phyloP scores from a whole-genome alignment of 148 eudicot genomes.

The Rhododendron mucronatum region DNA sequence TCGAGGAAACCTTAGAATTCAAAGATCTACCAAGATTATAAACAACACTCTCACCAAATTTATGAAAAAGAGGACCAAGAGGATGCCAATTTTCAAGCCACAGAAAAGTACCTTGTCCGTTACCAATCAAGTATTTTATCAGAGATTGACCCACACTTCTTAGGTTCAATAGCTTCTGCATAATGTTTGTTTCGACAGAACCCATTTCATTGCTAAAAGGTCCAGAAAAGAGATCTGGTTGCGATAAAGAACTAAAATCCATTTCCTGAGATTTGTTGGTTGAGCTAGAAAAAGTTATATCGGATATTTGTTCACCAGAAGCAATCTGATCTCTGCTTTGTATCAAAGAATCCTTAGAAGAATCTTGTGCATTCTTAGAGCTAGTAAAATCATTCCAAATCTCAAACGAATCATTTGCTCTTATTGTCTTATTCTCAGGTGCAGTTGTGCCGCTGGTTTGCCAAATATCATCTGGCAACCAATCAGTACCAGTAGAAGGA shows the following conservation, averaged over 20 bases:
- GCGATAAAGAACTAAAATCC: conserved; percentile 34
- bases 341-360: conserved; percentile 31
- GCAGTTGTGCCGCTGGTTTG: conserved; percentile 17
- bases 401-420: conserved; percentile 34
- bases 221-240: conserved; percentile 35
- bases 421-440: conserved; percentile 16
- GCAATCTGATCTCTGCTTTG: conserved; percentile 7
- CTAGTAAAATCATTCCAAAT: conserved; percentile 48
- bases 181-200: conserved; percentile 20
- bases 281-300: conserved; percentile 27
- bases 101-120: too few species aligned
- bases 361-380: conserved; percentile 19
- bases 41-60: too few species aligned
- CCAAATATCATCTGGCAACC: conserved; percentile 36
- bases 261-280: conserved; percentile 28
- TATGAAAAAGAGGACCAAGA: too few species aligned
- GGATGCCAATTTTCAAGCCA: too few species aligned
- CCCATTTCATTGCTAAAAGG: conserved; percentile 22
- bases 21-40: too few species aligned
- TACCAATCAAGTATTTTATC: too few species aligned
- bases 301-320: conserved; percentile 16
- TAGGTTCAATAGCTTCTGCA: too few species aligned
- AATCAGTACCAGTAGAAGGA: conserved; percentile 25
- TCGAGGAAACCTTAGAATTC: too few species aligned
- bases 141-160: too few species aligned